phyloP scores from a whole-genome alignment of 768 basidiomycete genomes.

The Boletus rufocinnamomeus region DNA sequence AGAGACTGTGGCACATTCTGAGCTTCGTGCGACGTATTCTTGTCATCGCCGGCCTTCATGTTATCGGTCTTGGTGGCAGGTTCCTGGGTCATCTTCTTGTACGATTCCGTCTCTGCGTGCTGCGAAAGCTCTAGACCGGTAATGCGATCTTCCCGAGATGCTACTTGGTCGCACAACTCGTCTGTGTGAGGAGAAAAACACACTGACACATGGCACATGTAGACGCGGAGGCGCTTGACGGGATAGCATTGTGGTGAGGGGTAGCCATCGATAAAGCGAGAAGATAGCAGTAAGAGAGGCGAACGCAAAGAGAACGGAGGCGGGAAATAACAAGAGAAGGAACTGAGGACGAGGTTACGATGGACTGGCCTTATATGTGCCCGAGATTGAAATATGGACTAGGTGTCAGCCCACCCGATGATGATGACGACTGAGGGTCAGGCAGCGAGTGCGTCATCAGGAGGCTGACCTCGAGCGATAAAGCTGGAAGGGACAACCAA shows the following conservation, averaged over 20 bases:
- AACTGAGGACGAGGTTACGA: neutral
- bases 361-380: conserved; percentile 7
- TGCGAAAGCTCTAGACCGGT: conserved; percentile 3
- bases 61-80: conserved; percentile 10
- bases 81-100: conserved; percentile 8
- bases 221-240: too few relatives aligned
- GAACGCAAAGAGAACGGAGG: too few relatives aligned
- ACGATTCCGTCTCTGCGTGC: conserved; percentile 1
- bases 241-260: too few relatives aligned
- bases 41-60: neutral
- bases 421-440: too few relatives aligned
- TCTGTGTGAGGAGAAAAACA: neutral
- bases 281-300: too few relatives aligned
- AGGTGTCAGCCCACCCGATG: neutral
- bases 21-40: neutral
- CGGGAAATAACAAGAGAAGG: neutral
- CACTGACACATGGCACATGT: too few relatives aligned
- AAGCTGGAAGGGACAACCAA: too few relatives aligned
- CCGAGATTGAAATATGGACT: conserved; percentile 2
- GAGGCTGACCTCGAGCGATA: too few relatives aligned
- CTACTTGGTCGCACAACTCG: conserved; percentile 7
- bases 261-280: too few relatives aligned
- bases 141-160: conserved; percentile 13
- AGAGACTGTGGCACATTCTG: neutral
- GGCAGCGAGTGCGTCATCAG: too few relatives aligned